Evolutionary conservation across 129 eudicot genomes (phyloP).

Genomic region (Centrapalus pauciflorus): DNA sequence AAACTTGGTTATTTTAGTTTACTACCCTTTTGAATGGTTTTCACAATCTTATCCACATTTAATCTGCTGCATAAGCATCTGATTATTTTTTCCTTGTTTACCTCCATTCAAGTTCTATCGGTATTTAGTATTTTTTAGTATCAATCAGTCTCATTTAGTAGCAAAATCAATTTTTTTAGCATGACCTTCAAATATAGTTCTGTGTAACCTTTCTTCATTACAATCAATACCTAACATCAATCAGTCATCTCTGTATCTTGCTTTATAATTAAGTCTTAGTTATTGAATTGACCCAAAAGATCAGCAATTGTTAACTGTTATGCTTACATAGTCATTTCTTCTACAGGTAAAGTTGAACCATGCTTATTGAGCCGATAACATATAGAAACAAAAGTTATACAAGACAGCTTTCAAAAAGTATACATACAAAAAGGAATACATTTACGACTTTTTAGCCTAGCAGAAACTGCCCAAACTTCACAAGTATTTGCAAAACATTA

Average conservation of each 20-base stretch:
- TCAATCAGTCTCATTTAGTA: neutral
- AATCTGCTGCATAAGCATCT: neutral
- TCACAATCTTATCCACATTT: neutral
- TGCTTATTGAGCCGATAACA: neutral
- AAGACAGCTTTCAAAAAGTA: neutral
- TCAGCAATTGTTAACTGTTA: too few species aligned
- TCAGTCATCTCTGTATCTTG: neutral
- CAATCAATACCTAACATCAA: neutral
- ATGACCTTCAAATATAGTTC: neutral
- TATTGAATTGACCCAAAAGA: too few species aligned
- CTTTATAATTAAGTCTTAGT: neutral
- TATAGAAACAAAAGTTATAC: neutral
- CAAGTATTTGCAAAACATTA: neutral
- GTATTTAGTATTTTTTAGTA: neutral
- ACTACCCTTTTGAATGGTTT: neutral
- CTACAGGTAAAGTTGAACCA: neutral
- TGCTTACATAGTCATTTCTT: too few species aligned
- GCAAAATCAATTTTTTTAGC: neutral
- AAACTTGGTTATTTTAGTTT: neutral
- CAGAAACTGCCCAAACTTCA: neutral
- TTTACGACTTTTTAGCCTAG: neutral
- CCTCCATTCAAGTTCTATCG: neutral
- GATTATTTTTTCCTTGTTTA: neutral
- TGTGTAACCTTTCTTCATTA: neutral
- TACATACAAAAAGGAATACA: neutral